Base-by-base conservation (phyloP, 345 rosid species). In the Euphorbia tirucalli region DNA sequence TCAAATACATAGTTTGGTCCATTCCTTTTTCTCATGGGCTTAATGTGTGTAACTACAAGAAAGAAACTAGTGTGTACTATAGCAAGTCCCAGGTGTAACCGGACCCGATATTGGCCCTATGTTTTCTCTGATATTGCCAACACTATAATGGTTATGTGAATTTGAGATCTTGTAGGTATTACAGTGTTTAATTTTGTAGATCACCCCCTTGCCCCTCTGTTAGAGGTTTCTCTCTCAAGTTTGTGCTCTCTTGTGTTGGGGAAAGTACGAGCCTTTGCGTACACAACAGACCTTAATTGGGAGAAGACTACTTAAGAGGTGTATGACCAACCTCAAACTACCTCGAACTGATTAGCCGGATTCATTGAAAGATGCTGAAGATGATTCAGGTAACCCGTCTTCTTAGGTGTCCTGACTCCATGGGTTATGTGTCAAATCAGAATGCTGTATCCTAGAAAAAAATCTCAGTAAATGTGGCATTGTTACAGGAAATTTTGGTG, bases 1-100 rank as follows among this genome's bases (percentile, higher is more conserved):
- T 71, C 64, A 81, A 55, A 83, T 80, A 83, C 86, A 88, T 83
- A 86, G 86, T 76, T 77, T 50, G 74, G 90, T 86, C 96, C 93
- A 86, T 88, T 67, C 78, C 81, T 86, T 90, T 88, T 90, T 80
- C 81, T 85, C 32, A 57, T 88, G 96, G 96, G 84, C 93, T 86
- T 84, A 71, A 74, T 81, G 85, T 83, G 81, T 82, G 85, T 41
- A 41, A 41, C 44, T 82, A 55, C 82, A 77, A 83, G 78, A 78
- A 74, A 78, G 81, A 68, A 75, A 68, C 67, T 69, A 73, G 72
- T 69, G 43, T 73, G 79, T 71, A 67, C 73, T 71, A 71, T 73
- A 25, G 66, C 76, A 66, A 55, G 24, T n/a, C 9, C 24, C 57
- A 52, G 7, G 46, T 58, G 69, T 70, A 72, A 49, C 75, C 13